Base-by-base conservation (phyloP, 2,329 filamentous ascomycete species). In the Paradendryphiella salina region DNA sequence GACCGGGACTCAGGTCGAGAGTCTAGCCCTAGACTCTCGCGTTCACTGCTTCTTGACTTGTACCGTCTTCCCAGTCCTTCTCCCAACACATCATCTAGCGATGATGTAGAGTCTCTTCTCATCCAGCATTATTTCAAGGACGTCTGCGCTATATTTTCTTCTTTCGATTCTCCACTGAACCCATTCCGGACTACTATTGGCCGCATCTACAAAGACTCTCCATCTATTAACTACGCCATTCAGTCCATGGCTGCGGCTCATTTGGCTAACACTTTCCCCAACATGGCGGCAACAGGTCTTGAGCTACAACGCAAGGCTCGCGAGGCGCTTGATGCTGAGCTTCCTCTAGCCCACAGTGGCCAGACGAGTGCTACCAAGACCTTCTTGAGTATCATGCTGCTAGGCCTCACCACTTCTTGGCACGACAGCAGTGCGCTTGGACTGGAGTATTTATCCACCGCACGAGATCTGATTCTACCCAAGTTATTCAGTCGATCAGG, bases 81-180 rank as follows among this genome's bases (percentile, higher is more conserved):
- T 50, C 61, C 73, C 34, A 50, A 69, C 52, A 29, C 61, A 49
- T 62, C 66, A 23, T 58, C 79, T 20, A 53, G 61, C n/a, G 65
- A 69, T 49, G 79, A 82, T 38, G 73, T 79, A 14, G 79, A 80
- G 3, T 83, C 80, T 38, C 77, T 81, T 37, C 72, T 86, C 13
- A 79, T 85, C 8, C 82, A 85, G 39, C 83, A 85, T 58, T 86
- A 85, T 59, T 86, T 86, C 71, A 81, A 81, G 59, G 81, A 85
- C 52, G 82, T 85, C 3, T 84, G 82, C 40, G 78, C 77, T 3
- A 70, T 85, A 8, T 85, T 84, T 65, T 86, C 83, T n/a, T 84
- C 80, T 51, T 86, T 84, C 59, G 84, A 86, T 65, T 84, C 82
- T 15, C 74, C 77, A 10, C 75, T 84, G 57, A 86, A 86, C 57